Conservation (phyloP, 169 alveolate species). For the Sarcocystis neurona region DNA sequence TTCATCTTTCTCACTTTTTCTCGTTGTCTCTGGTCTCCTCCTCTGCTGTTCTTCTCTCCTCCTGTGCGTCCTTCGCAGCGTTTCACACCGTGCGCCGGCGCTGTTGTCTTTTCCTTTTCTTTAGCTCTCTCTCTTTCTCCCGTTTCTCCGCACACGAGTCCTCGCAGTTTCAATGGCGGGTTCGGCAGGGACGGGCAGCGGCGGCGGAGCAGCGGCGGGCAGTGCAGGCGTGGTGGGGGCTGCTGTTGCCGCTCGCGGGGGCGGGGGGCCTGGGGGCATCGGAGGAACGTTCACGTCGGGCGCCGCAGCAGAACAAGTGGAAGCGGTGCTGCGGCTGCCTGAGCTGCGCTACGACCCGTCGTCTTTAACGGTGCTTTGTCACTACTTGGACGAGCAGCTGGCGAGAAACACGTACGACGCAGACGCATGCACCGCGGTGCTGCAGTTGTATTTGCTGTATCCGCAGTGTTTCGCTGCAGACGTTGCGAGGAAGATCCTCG, state of each 20-base stretch:
- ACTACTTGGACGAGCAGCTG: conserved; percentile 26
- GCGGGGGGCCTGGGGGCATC: background rate
- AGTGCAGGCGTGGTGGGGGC: background rate
- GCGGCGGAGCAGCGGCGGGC: background rate
- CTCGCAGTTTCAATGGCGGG: background rate
- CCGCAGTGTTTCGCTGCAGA: conserved; percentile 63
- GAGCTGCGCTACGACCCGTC: conserved; percentile 37
- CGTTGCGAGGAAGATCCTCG: conserved; percentile 49
- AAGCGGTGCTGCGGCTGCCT: conserved; percentile 13
- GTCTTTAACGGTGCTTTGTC: conserved; percentile 3
- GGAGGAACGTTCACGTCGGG: background rate
- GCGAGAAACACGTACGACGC: conserved; percentile 42
- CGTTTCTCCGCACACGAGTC: background rate
- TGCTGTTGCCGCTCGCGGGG: background rate
- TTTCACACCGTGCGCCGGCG: no score
- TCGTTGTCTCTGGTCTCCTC: no score
- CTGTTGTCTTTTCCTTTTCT: no score
- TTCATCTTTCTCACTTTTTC: no score
- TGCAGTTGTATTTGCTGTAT: conserved; percentile 51
- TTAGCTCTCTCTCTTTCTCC: background rate
- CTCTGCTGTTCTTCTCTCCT: no score
- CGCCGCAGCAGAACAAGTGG: background rate
- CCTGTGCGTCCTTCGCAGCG: no score
- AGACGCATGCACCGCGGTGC: conserved; percentile 49
- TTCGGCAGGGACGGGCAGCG: background rate